phyloP scores from a whole-genome alignment of 2,329 filamentous ascomycete genomes.

The Aspergillus sp. region DNA sequence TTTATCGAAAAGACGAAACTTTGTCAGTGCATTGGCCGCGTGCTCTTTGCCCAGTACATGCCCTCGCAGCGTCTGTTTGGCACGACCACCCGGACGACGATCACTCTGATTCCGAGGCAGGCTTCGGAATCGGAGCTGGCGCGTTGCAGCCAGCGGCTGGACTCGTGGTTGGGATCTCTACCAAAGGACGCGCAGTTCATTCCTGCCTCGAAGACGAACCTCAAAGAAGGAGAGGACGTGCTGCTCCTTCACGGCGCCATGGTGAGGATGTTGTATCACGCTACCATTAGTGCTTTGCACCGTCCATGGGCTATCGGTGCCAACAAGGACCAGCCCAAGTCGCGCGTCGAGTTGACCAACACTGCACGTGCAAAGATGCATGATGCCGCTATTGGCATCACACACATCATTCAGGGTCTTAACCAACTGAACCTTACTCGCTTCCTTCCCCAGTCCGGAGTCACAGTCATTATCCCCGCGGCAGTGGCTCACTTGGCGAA shows the following conservation, averaged over 20 bases:
- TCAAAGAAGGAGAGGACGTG: slow-evolving; percentile 48
- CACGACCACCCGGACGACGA: slow-evolving; percentile 64
- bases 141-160: slow-evolving; percentile 70
- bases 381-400: slow-evolving; percentile 78
- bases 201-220: slow-evolving; percentile 58
- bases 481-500: slow-evolving; percentile 87
- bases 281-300: slow-evolving; percentile 83
- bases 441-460: slow-evolving; percentile 77
- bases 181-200: slow-evolving; percentile 68
- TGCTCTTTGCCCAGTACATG: slow-evolving; percentile 83
- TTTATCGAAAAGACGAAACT: slow-evolving; percentile 86
- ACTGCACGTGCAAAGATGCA: slow-evolving; percentile 74
- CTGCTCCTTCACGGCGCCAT: slow-evolving; percentile 71
- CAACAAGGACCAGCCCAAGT: slow-evolving; percentile 39
- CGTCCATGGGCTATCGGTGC: slow-evolving; percentile 77
- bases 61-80: slow-evolving; percentile 74
- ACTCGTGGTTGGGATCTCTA: slow-evolving; percentile 68
- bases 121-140: slow-evolving; percentile 72
- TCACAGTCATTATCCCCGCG: slow-evolving; percentile 80
- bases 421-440: slow-evolving; percentile 67
- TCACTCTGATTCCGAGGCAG: slow-evolving; percentile 84
- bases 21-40: slow-evolving; percentile 79
- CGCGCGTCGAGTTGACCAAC: slow-evolving; percentile 59
- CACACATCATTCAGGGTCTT: slow-evolving; percentile 71
- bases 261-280: slow-evolving; percentile 86